Conservation (phyloP, 2,329 filamentous ascomycete species). For the Ceratocystis papillata region DNA sequence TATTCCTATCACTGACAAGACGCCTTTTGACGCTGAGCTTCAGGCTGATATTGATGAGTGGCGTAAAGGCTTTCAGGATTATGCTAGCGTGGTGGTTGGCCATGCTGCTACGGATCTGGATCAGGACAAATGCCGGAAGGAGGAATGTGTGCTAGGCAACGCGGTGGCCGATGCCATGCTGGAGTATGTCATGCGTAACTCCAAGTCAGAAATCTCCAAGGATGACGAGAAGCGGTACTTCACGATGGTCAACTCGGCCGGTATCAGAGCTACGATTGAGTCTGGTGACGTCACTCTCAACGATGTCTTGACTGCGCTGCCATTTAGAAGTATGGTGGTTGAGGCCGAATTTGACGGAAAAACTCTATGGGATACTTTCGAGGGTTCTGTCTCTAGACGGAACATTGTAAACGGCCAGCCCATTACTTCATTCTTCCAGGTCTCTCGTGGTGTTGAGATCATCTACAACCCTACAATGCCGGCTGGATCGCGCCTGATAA, state of each 20-base stretch:
- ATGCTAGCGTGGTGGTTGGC: constrained; percentile 47
- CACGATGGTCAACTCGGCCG: constrained; percentile 53
- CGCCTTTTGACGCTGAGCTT: constrained; percentile 44
- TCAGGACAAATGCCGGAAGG: constrained; percentile 45
- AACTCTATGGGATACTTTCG: constrained; percentile 46
- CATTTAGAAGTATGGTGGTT: constrained; percentile 54
- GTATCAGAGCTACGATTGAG: constrained; percentile 53
- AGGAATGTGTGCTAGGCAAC: constrained; percentile 49
- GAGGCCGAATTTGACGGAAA: constrained; percentile 45
- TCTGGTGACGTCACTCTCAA: constrained; percentile 51
- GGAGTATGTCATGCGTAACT: constrained; percentile 34
- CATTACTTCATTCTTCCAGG: constrained; percentile 50
- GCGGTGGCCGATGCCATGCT: constrained; percentile 51
- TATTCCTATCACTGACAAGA: constrained; percentile 53
- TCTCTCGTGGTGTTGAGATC: constrained; percentile 45
- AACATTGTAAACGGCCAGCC: constrained; percentile 44
- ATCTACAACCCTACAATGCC: constrained; percentile 45
- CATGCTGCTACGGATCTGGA: constrained; percentile 45
- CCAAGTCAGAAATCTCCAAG: constrained; percentile 39
- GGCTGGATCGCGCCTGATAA: constrained; percentile 42
- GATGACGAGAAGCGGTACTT: constrained; percentile 37
- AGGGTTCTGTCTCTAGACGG: constrained; percentile 45
- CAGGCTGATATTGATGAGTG: constrained; percentile 49
- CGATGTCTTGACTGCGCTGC: constrained; percentile 53
- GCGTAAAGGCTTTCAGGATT: constrained; percentile 51